phyloP scores from a whole-genome alignment of 1,139 yeast genomes.

The Pichia norvegensis region DNA sequence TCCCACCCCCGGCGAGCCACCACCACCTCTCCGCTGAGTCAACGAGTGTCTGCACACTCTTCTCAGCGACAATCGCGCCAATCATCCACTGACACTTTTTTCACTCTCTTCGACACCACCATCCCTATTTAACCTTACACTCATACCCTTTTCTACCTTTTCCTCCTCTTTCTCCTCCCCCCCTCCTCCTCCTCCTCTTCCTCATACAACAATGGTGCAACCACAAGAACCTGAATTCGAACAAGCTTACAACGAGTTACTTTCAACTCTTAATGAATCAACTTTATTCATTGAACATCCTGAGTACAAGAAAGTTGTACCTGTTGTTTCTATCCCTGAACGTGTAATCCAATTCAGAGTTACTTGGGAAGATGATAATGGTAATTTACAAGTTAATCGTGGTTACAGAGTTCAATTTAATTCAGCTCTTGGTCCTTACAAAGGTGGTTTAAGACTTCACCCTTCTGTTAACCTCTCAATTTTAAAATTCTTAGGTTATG shows the following conservation, averaged over 20 bases:
- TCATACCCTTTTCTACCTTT: neutral
- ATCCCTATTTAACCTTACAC: too few relatives aligned
- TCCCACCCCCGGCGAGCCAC: too few relatives aligned
- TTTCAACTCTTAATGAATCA: slow-evolving; percentile 82
- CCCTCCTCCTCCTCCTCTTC: slow-evolving; percentile 1
- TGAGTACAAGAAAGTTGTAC: slow-evolving; percentile 79
- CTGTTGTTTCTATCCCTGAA: slow-evolving; percentile 91
- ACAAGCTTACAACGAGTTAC: slow-evolving; percentile 95
- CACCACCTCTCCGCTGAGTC: too few relatives aligned
- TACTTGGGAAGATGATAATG: slow-evolving; percentile 94
- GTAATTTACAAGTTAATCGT: slow-evolving; percentile 85
- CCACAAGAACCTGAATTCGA: slow-evolving; percentile 91
- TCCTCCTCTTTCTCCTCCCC: neutral
- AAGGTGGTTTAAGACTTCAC: slow-evolving; percentile 98
- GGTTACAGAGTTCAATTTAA: slow-evolving; percentile 98
- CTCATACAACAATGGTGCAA: slow-evolving; percentile 32
- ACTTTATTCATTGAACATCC: slow-evolving; percentile 86
- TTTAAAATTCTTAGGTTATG: slow-evolving; percentile 93
- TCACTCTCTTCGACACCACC: too few relatives aligned
- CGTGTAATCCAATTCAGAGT: slow-evolving; percentile 96
- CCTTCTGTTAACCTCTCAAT: slow-evolving; percentile 93
- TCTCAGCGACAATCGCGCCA: too few relatives aligned
- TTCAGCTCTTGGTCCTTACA: slow-evolving; percentile 97
- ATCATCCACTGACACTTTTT: too few relatives aligned
- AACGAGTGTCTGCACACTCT: too few relatives aligned